These are phyloP conservation scores for Aspergillus cavernicola DNA, from an alignment of 495 filamentous ascomycete species.

Conservation along the genomic window DNA sequence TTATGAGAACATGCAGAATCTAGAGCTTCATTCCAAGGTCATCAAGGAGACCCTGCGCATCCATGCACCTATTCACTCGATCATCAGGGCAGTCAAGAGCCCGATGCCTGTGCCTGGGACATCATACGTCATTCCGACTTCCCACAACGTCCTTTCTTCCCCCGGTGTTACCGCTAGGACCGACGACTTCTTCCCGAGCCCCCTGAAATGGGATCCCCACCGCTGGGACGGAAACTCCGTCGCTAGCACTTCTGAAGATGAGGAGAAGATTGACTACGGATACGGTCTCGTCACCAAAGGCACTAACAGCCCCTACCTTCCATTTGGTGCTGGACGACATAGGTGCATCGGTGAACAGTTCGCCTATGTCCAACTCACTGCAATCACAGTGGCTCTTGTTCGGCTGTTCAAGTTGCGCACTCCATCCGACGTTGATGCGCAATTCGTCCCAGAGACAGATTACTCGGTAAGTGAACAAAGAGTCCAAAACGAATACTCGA, in stretches of 20 bases:
- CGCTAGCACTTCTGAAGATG: slow-evolving; percentile 32
- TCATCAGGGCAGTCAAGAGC: slow-evolving; percentile 59
- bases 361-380: slow-evolving; percentile 50
- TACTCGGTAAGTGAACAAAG: slow-evolving; percentile 36
- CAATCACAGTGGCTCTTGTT: slow-evolving; percentile 46
- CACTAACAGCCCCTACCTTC: slow-evolving; percentile 52
- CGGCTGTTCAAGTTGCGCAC: slow-evolving; percentile 42
- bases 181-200: slow-evolving; percentile 42
- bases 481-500: background rate
- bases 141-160: slow-evolving; percentile 46
- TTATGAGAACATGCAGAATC: slow-evolving; percentile 49
- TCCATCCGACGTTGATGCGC: slow-evolving; percentile 17
- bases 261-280: slow-evolving; percentile 47
- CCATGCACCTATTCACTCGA: slow-evolving; percentile 62
- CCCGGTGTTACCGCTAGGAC: slow-evolving; percentile 46
- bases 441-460: slow-evolving; percentile 45
- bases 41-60: slow-evolving; percentile 62
- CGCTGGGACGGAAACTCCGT: slow-evolving; percentile 42
- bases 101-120: slow-evolving; percentile 50
- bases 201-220: slow-evolving; percentile 49
- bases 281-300: slow-evolving; percentile 49
- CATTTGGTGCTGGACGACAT: slow-evolving; percentile 54
- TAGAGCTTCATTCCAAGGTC: slow-evolving; percentile 54
- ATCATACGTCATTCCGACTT: slow-evolving; percentile 44
- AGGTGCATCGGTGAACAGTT: slow-evolving; percentile 57